Conservation (phyloP, 805 yeast species). For the Pichia kluyveri region DNA sequence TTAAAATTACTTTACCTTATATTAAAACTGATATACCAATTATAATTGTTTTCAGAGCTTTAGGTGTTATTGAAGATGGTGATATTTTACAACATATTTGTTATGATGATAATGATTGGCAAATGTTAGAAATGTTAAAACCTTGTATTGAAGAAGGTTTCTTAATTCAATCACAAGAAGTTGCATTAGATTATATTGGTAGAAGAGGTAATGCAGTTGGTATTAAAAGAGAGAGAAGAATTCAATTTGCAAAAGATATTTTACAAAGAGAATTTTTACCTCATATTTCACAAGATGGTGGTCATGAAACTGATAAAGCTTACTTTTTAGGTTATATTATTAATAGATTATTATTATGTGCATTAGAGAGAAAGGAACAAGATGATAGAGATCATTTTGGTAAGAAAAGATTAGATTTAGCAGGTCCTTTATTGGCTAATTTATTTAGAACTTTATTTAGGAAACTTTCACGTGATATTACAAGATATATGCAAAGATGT, state of each 20-base stretch:
- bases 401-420: slow-evolving; percentile 94
- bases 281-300: slow-evolving; percentile 94
- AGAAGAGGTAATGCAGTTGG: slow-evolving; percentile 97
- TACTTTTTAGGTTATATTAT: slow-evolving; percentile 97
- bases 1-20: slow-evolving; percentile 93
- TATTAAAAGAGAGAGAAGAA: slow-evolving; percentile 94
- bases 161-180: slow-evolving; percentile 95
- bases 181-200: slow-evolving; percentile 95
- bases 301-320: slow-evolving; percentile 94
- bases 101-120: slow-evolving; percentile 97
- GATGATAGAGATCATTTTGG: slow-evolving; percentile 99
- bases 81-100: slow-evolving; percentile 97
- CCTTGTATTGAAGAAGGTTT: slow-evolving; percentile 99
- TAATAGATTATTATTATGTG: slow-evolving; percentile 87
- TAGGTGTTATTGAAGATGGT: slow-evolving; percentile 98
- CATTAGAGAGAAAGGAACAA: slow-evolving; percentile 93
- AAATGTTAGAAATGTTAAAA: slow-evolving; percentile 97
- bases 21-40: slow-evolving; percentile 96
- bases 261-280: slow-evolving; percentile 94
- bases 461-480: slow-evolving; percentile 92
- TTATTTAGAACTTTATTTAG: slow-evolving; percentile 90
- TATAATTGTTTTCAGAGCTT: slow-evolving; percentile 92
- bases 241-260: slow-evolving; percentile 94
- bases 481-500: slow-evolving; percentile 97
- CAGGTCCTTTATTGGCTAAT: slow-evolving; percentile 95